Evolutionary conservation across 2,329 filamentous ascomycete genomes (phyloP).

Genomic region (Stromatinia cepivora): DNA sequence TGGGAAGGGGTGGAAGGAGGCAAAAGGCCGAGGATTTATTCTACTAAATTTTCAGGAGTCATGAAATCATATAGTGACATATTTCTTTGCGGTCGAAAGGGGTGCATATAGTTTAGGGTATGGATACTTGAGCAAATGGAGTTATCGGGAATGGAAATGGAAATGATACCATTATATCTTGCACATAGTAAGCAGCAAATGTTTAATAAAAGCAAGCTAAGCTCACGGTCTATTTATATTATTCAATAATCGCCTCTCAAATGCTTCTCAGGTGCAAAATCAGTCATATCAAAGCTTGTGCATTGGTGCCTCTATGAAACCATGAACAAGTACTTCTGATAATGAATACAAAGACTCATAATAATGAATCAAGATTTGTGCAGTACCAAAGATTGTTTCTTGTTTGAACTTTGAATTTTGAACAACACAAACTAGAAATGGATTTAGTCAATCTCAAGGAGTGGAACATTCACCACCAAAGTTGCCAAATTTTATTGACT

Average conservation of each 20-base stretch:
- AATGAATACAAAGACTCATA: neutral
- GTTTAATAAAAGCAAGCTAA: neutral
- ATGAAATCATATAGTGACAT: neutral
- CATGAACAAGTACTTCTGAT: neutral
- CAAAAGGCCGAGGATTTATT: constrained; percentile 75
- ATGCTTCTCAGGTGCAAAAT: constrained; percentile 1
- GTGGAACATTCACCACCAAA: neutral
- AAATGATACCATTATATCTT: constrained; percentile 18
- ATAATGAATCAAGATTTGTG: neutral
- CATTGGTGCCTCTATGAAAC: neutral
- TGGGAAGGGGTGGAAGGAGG: constrained; percentile 58
- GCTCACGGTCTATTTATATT: constrained; percentile 4
- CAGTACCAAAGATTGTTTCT: neutral
- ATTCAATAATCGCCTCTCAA: constrained; percentile 7
- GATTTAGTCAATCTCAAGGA: neutral
- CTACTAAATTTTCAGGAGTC: constrained; percentile 46
- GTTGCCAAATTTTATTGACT: neutral
- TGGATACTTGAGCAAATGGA: constrained; percentile 16
- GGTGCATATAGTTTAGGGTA: neutral
- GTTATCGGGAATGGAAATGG: constrained; percentile 7
- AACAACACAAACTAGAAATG: neutral
- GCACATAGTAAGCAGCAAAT: constrained; percentile 7
- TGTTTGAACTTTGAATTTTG: neutral
- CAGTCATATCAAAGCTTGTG: too few relatives aligned
- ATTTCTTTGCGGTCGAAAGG: neutral